Conservation (phyloP, 352 stramenopile species). For the Phytophthora megakarya region DNA sequence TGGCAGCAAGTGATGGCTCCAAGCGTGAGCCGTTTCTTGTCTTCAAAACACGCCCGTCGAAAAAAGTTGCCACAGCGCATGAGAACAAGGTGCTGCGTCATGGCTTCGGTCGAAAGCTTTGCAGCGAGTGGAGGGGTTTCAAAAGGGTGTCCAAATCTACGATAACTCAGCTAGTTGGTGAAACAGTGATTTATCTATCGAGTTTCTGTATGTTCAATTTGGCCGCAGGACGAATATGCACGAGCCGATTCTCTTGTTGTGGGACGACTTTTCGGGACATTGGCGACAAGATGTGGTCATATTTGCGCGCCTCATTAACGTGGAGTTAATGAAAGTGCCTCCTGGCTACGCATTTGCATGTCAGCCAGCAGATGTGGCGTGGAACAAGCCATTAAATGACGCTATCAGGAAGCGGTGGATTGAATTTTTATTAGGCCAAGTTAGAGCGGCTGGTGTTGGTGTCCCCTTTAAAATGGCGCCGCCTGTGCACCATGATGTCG, state of each 20-base stretch:
- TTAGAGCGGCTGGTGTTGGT: no score
- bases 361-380: neutral
- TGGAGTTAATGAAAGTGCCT: no score
- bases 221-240: no score
- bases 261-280: neutral
- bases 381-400: neutral
- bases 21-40: neutral
- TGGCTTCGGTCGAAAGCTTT: neutral
- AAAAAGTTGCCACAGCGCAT: neutral
- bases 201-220: no score
- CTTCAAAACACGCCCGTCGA: no score
- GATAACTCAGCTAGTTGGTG: neutral
- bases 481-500: no score
- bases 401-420: neutral
- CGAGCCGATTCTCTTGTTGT: no score
- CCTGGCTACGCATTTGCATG: neutral
- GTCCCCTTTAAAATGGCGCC: no score
- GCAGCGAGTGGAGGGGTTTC: neutral
- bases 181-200: neutral
- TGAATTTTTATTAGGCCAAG: neutral
- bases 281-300: neutral
- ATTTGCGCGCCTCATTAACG: neutral
- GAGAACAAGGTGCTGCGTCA: neutral
- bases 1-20: neutral
- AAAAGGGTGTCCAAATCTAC: neutral